Evolutionary conservation across 768 basidiomycete genomes (phyloP).

Genomic region (Termitomyces sp.): DNA sequence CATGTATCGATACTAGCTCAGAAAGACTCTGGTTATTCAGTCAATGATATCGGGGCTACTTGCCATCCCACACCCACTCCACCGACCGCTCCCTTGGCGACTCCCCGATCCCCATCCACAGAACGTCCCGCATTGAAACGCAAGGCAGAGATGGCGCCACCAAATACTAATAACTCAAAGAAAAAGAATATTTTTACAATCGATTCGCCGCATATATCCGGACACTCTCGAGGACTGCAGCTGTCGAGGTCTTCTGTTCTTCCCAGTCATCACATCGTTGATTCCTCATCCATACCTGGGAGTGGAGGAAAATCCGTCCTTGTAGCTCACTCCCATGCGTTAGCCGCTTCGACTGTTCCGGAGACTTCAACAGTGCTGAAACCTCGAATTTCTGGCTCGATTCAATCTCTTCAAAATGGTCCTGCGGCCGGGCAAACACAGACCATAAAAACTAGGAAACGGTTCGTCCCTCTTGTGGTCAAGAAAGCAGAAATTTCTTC

Average conservation of each 20-base stretch:
- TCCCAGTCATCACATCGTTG: background rate
- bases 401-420: background rate
- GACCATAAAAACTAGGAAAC: slow-evolving; percentile 14
- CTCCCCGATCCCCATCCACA: background rate
- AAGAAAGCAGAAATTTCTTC: background rate
- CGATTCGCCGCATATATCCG: background rate
- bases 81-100: background rate
- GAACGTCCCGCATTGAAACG: background rate
- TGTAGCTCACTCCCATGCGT: background rate
- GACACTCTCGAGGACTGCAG: background rate
- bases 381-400: background rate
- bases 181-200: background rate
- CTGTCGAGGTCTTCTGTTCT: background rate
- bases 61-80: no score
- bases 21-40: background rate
- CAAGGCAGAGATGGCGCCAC: background rate
- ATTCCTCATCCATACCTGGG: background rate
- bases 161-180: background rate
- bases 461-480: slow-evolving; percentile 32
- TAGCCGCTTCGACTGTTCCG: background rate
- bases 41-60: background rate
- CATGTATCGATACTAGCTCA: background rate
- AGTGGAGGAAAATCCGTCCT: background rate
- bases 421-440: background rate
- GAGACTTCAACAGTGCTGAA: background rate